These are phyloP conservation scores for Beta corolliflora DNA, from an alignment of 179 eudicot genomes.

Conservation along the genomic window DNA sequence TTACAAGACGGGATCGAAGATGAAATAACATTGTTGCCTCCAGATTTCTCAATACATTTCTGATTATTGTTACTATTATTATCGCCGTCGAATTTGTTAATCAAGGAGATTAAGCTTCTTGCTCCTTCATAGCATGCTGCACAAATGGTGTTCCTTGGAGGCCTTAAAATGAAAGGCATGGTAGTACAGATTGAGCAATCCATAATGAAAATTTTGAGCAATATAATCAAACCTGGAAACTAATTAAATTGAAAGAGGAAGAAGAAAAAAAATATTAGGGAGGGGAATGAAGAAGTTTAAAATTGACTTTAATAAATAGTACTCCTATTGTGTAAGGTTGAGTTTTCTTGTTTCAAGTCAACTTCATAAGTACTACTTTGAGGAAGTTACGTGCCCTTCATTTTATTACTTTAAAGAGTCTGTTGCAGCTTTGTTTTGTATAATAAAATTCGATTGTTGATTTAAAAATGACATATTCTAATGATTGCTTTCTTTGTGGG, in stretches of 20 bases:
- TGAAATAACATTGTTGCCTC: constrained; percentile 26
- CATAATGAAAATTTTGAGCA: too few relatives aligned
- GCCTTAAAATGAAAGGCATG: constrained; percentile 78
- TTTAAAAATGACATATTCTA: not conserved
- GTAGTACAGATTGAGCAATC: constrained; percentile 88
- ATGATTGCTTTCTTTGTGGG: constrained; percentile 29
- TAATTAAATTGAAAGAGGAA: not conserved
- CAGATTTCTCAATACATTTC: constrained; percentile 30
- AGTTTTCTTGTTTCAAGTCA: constrained; percentile 34
- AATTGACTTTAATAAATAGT: not conserved
- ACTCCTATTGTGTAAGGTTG: not conserved
- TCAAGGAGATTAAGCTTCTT: constrained; percentile 58
- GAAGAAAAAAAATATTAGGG: not conserved
- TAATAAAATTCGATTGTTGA: constrained; percentile 5
- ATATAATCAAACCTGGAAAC: not conserved
- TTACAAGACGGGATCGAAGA: constrained; percentile 53
- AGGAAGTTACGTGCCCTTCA: constrained; percentile 21
- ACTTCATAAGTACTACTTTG: constrained; percentile 28
- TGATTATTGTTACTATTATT: constrained; percentile 3
- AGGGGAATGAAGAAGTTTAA: constrained; percentile 24
- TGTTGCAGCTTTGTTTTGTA: constrained; percentile 26
- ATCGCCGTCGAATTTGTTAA: constrained; percentile 56
- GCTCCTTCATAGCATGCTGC: constrained; percentile 89
- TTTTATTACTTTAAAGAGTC: constrained; percentile 19
- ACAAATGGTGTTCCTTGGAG: constrained; percentile 88